These are phyloP conservation scores for Protomyces arabidopsidicola DNA, from an alignment of 1,139 yeast species.

Conservation along the genomic window DNA sequence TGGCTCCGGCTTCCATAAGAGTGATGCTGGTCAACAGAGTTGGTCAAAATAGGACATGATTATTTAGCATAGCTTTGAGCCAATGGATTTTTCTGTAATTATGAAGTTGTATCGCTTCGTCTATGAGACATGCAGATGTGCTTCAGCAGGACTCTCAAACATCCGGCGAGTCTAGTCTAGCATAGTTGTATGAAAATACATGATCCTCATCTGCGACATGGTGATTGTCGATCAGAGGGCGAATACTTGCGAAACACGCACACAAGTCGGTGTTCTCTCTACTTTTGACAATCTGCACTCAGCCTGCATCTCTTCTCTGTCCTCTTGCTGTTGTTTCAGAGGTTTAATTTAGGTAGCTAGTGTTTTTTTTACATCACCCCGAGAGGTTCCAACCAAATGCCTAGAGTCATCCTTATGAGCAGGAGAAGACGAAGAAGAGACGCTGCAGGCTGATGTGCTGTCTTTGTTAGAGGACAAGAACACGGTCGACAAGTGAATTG, in stretches of 20 bases:
- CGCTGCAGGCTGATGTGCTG: not conserved
- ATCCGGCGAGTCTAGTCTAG: constrained; percentile 18
- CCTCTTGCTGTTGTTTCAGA: constrained; percentile 14
- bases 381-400: constrained; percentile 25
- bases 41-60: constrained; percentile 16
- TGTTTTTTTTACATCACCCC: constrained; percentile 24
- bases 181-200: constrained; percentile 21
- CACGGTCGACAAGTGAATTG: not conserved
- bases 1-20: constrained; percentile 17
- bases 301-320: not conserved
- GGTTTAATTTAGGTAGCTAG: constrained; percentile 29
- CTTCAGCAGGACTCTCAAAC: constrained; percentile 17
- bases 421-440: not conserved
- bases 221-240: constrained; percentile 14
- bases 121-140: constrained; percentile 18
- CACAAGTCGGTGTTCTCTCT: too few species aligned
- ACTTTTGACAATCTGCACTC: not conserved
- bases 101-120: constrained; percentile 20
- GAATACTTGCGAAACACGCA: constrained; percentile 19
- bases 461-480: not conserved
- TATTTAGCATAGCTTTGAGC: not conserved
- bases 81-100: not conserved
- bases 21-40: constrained; percentile 6
- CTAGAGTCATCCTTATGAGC: constrained; percentile 21
- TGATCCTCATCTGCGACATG: constrained; percentile 21